These are phyloP conservation scores for Moricandia arvensis DNA, from an alignment of 345 rosid genomes.

Conservation along the genomic window DNA sequence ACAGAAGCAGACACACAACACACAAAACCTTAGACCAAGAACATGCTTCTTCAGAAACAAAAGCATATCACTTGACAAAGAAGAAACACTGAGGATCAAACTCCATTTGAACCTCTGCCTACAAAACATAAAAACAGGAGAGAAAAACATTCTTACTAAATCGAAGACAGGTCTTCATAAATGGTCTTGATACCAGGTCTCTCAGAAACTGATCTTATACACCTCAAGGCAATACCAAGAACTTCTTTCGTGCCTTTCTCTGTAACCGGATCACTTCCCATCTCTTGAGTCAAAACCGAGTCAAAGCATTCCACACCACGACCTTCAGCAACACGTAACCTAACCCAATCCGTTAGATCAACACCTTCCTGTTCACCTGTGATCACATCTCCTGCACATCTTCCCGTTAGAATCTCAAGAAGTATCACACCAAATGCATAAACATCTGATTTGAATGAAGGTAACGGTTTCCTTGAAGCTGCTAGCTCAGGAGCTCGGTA, in stretches of 20 bases:
- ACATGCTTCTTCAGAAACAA: conserved; percentile 25
- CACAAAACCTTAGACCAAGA: conserved; percentile 13
- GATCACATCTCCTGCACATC: conserved; percentile 92
- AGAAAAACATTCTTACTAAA: conserved; percentile 40
- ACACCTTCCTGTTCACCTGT: conserved; percentile 75
- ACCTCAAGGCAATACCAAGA: conserved; percentile 78
- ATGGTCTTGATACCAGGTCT: conserved; percentile 96
- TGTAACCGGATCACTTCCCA: conserved; percentile 49
- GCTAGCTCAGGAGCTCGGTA: conserved; percentile 95
- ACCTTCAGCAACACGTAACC: conserved; percentile 58
- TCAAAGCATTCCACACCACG: conserved; percentile 71
- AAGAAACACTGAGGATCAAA: conserved; percentile 6
- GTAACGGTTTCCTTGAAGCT: conserved; percentile 81
- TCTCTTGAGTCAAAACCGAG: conserved; percentile 52
- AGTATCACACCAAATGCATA: conserved; percentile 89
- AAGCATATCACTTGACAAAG: conserved; percentile 20
- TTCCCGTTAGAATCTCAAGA: conserved; percentile 78
- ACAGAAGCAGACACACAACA: conserved; percentile 12
- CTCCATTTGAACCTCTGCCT: conserved; percentile 27
- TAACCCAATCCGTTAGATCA: conserved; percentile 85
- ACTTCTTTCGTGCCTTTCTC: conserved; percentile 95
- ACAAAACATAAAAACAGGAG: background rate
- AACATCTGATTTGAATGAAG: conserved; percentile 93
- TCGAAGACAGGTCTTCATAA: conserved; percentile 95
- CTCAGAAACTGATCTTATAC: conserved; percentile 78